Conservation (phyloP, 805 yeast species). For the Kazachstania africana region DNA sequence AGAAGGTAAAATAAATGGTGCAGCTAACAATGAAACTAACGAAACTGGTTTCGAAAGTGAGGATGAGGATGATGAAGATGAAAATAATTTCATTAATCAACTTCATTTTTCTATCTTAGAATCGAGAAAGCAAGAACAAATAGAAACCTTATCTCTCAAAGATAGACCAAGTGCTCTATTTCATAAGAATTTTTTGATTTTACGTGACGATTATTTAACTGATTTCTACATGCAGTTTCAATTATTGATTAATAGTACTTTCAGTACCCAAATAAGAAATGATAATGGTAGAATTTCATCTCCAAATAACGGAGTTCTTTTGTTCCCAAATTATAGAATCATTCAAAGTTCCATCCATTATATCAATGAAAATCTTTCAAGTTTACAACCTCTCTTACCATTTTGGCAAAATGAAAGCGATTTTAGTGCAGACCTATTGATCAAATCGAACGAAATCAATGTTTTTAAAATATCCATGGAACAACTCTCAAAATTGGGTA, state of each 20-base stretch:
- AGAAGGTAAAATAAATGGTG: neutral
- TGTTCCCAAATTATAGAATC: neutral
- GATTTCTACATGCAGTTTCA: conserved; percentile 12
- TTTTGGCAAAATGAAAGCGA: too few relatives aligned
- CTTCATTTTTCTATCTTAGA: too few relatives aligned
- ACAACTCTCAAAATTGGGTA: neutral
- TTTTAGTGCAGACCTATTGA: too few relatives aligned
- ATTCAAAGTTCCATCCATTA: too few relatives aligned
- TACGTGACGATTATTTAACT: conserved; percentile 12
- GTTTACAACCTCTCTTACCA: too few relatives aligned
- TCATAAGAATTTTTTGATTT: conserved; percentile 8
- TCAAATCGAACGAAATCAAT: neutral
- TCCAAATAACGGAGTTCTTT: too few relatives aligned
- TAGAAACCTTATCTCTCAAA: neutral
- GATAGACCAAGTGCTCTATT: conserved; percentile 3
- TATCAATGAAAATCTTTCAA: too few relatives aligned
- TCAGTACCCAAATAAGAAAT: conserved; percentile 3
- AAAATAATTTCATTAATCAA: neutral
- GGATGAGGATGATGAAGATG: too few relatives aligned
- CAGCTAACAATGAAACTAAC: neutral
- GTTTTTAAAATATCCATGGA: neutral
- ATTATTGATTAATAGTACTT: conserved; percentile 7
- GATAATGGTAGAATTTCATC: too few relatives aligned
- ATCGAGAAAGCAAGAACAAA: neutral
- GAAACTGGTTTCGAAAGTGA: neutral